Evolutionary conservation across 164 flowering plant genomes (phyloP).

Genomic region (Liquidambar formosana): DNA sequence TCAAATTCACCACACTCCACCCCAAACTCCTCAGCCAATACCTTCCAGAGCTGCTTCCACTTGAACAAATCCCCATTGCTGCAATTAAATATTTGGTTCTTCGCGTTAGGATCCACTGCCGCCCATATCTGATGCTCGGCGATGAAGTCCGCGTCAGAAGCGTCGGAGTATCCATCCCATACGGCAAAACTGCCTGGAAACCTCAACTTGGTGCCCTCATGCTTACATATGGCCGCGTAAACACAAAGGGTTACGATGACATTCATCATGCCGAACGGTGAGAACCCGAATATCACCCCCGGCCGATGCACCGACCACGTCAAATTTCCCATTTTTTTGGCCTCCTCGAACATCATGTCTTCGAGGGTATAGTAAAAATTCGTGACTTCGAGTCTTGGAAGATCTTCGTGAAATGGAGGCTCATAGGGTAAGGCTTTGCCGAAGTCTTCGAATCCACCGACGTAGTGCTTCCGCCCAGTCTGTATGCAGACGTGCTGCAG

Average conservation of each 20-base stretch:
- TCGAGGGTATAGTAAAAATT: constrained; percentile 33
- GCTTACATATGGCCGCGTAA: constrained; percentile 49
- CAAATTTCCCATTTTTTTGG: constrained; percentile 20
- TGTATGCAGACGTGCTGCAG: constrained; percentile 24
- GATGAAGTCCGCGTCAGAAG: constrained; percentile 44
- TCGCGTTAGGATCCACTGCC: constrained; percentile 33
- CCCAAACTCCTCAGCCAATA: constrained; percentile 25
- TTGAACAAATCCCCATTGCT: constrained; percentile 51
- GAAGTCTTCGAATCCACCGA: constrained; percentile 7
- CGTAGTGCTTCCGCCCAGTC: constrained; percentile 33
- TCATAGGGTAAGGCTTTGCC: constrained; percentile 17
- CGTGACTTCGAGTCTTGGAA: constrained; percentile 13
- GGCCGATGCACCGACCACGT: constrained; percentile 49
- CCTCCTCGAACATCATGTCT: constrained; percentile 29
- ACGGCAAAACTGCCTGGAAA: constrained; percentile 34
- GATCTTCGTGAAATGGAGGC: constrained; percentile 26
- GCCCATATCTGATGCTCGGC: constrained; percentile 59
- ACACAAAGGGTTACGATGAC: constrained; percentile 29
- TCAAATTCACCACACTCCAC: constrained; percentile 18
- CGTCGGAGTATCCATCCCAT: constrained; percentile 39
- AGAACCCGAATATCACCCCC: constrained; percentile 37
- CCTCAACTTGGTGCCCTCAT: constrained; percentile 28
- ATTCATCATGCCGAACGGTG: constrained; percentile 38
- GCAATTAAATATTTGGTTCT: constrained; percentile 47
- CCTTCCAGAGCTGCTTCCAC: constrained; percentile 45